Evolutionary conservation across 1,284 basidiomycete genomes (phyloP), one percentile per base, ranked within the genome.

Genomic region (Coniophora puteana): DNA sequence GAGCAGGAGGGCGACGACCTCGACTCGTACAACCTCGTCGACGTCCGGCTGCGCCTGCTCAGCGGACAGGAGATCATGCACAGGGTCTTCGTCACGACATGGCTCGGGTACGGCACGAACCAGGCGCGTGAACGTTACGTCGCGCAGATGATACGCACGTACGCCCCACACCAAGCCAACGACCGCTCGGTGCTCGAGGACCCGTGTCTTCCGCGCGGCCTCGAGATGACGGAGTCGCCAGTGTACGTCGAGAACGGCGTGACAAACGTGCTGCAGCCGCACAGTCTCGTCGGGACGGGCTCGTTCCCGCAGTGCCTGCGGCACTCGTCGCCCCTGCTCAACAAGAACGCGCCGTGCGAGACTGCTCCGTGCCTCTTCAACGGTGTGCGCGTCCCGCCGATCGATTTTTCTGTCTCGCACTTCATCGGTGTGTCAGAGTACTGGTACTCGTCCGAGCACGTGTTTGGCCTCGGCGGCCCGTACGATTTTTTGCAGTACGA

Each of bases 391-490:
- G 94, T 95, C 4, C 93, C 92, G 3, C 78, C 80, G 3, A 94
- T 94, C 52, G 89, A 96, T 64, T 97, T 96, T 60, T 79, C 82
- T 31, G 84, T 83, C 22, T 90, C 91, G 16, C 89, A 89, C 47
- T 98, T 99, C 59, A 97, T 99, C 51, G 96, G 96, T 4, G 86
- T 99, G 24, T 95, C 92, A 10, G 96, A 99, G 64, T 99, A 99
- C 62, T 99, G 95, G 94, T 99, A 97, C 67, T 97, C 94, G 21
- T 91, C 93, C 5, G 92, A 98, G 54, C 93, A 98, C 59, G 85
- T 98, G 29, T 93, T 98, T 51, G 89, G 89, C 3, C 76, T 97
- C 2, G 95, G 94, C 11, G 96, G 96, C 2, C 76, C 92, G 6
- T 99, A 97, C 69, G 90, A 99, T 61, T 95, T 91, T 62, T 89